Conservation (phyloP, 371 early-diverging fungal species). For the Syncephalis plumigaleata region DNA sequence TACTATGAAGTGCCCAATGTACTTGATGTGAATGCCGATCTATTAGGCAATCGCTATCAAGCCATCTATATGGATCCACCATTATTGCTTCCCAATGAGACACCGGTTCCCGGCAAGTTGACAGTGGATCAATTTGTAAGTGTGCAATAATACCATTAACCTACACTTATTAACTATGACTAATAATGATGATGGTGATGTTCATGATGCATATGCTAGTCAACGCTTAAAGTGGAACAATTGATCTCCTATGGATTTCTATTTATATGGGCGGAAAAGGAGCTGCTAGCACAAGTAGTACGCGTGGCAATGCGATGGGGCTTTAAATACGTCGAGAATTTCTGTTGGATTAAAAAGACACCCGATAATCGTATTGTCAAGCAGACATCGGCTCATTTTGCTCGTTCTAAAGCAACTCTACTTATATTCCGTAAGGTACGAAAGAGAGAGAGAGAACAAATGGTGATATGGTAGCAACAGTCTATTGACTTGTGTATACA, state of each 20-base stretch:
- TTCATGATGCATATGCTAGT: not conserved
- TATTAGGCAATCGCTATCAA: slow-evolving; percentile 45
- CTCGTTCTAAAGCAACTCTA: slow-evolving; percentile 68
- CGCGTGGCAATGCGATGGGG: slow-evolving; percentile 55
- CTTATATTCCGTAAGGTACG: slow-evolving; percentile 67
- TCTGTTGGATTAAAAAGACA: slow-evolving; percentile 79
- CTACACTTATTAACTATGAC: not conserved
- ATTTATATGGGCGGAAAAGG: slow-evolving; percentile 86
- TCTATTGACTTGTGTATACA: not conserved
- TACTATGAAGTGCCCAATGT: not conserved
- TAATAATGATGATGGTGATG: too few species aligned
- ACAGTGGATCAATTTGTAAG: slow-evolving; percentile 41
- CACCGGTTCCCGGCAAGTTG: slow-evolving; percentile 43
- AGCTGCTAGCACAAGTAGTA: slow-evolving; percentile 62
- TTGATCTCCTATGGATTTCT: slow-evolving; percentile 41
- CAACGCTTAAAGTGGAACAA: not conserved
- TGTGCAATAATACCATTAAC: slow-evolving; percentile 57
- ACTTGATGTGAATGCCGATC: slow-evolving; percentile 3
- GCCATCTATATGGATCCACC: slow-evolving; percentile 88
- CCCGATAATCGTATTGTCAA: slow-evolving; percentile 63
- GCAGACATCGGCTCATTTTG: slow-evolving; percentile 45
- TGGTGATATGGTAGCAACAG: too few species aligned
- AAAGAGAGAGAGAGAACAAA: too few species aligned
- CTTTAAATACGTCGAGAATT: slow-evolving; percentile 89
- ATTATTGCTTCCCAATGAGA: slow-evolving; percentile 47